phyloP scores from a whole-genome alignment of 1,284 basidiomycete species.

The Cutaneotrichosporon dermatis region DNA sequence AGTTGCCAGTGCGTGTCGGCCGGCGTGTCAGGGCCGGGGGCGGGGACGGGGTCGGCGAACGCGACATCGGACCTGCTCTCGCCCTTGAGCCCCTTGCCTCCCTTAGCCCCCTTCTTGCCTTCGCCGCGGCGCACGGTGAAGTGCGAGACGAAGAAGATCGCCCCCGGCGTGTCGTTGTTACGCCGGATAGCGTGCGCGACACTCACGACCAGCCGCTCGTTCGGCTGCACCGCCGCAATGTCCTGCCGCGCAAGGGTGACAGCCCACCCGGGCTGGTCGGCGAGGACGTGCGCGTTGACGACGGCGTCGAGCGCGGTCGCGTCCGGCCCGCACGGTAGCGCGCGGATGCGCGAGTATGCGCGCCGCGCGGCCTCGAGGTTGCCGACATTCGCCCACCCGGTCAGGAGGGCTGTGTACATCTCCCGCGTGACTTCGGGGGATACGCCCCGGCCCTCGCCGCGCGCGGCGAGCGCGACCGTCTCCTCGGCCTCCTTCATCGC shows the following conservation, averaged over 20 bases:
- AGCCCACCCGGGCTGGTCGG: background rate
- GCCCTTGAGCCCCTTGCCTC: too few species aligned
- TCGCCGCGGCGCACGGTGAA: background rate
- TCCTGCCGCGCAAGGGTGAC: constrained; percentile 10
- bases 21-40: background rate
- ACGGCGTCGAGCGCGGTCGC: constrained; percentile 6
- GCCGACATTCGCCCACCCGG: constrained; percentile 12
- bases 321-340: constrained; percentile 1
- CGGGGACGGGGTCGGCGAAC: too few species aligned
- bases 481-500: constrained; percentile 33
- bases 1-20: background rate
- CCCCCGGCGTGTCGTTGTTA: constrained; percentile 8
- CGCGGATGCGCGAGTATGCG: constrained; percentile 6
- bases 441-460: constrained; percentile 9
- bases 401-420: constrained; percentile 30
- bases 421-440: constrained; percentile 3
- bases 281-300: constrained; percentile 1
- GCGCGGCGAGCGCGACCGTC: constrained; percentile 25
- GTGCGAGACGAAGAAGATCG: constrained; percentile 16
- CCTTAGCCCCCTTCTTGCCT: background rate
- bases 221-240: constrained; percentile 1
- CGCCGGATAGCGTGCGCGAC: constrained; percentile 13
- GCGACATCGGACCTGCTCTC: too few species aligned
- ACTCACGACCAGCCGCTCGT: constrained; percentile 6
- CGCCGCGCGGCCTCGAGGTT: constrained; percentile 1